Evolutionary conservation across 805 yeast genomes (phyloP).

Genomic region (Danielozyma ontarioensis): DNA sequence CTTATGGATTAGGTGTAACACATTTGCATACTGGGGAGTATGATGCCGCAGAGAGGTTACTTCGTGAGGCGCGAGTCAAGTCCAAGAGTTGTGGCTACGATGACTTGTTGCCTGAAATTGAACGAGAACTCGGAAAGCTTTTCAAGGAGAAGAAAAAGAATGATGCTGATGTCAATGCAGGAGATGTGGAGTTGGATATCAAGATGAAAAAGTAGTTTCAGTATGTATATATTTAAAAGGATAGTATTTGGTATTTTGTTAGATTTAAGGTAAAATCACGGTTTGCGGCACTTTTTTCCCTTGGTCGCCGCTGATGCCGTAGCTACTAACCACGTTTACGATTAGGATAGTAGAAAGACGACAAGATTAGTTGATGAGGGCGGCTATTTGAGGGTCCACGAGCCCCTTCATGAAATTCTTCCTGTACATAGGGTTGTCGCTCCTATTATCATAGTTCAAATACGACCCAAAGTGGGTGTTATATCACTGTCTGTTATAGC

Average conservation of each 20-base stretch:
- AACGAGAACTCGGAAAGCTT: conserved; percentile 58
- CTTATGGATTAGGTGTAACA: conserved; percentile 82
- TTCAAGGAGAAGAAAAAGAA: conserved; percentile 24
- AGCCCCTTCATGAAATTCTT: too few species aligned
- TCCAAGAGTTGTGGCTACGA: conserved; percentile 63
- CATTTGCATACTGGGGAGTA: conserved; percentile 55
- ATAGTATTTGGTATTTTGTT: background rate
- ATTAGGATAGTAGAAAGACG: too few species aligned
- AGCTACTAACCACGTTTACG: too few species aligned
- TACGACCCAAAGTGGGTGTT: too few species aligned
- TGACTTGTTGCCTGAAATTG: conserved; percentile 60
- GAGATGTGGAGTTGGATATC: conserved; percentile 22
- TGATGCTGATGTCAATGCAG: conserved; percentile 2
- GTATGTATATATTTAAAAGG: background rate
- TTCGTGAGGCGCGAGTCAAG: conserved; percentile 65
- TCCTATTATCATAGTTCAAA: too few species aligned
- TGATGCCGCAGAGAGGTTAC: conserved; percentile 51
- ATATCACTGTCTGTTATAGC: too few species aligned
- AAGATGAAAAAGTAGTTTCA: conserved; percentile 9
- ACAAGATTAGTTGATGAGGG: too few species aligned
- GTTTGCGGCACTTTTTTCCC: conserved; percentile 1
- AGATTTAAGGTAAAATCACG: conserved; percentile 1
- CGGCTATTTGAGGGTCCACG: too few species aligned
- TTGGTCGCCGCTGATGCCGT: conserved; percentile 1
- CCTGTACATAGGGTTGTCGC: too few species aligned